Evolutionary conservation across 2,329 filamentous ascomycete genomes (phyloP).

Genomic region (Xylariaceae sp.): DNA sequence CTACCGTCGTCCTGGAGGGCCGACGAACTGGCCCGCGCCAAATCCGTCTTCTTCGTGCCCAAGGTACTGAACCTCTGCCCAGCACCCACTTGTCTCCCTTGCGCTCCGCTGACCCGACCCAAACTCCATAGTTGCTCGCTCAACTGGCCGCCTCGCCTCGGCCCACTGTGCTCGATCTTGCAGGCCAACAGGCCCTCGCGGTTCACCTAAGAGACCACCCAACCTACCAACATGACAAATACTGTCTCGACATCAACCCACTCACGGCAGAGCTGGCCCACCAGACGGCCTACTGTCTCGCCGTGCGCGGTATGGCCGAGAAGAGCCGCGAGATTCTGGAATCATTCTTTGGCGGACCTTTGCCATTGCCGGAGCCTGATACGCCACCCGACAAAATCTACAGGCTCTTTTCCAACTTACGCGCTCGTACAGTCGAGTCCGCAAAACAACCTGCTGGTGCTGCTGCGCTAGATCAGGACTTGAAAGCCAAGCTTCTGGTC

Average conservation of each 20-base stretch:
- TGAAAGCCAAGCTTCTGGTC: slow-evolving; percentile 6
- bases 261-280: slow-evolving; percentile 10
- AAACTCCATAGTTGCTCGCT: slow-evolving; percentile 1
- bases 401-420: slow-evolving; percentile 5
- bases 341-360: slow-evolving; percentile 12
- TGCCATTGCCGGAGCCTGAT: slow-evolving; percentile 10
- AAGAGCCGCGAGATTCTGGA: slow-evolving; percentile 8
- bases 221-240: slow-evolving; percentile 1
- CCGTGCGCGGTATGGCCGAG: slow-evolving; percentile 2
- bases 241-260: slow-evolving; percentile 1
- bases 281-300: slow-evolving; percentile 3
- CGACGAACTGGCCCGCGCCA: slow-evolving; percentile 5
- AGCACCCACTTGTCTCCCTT: not conserved
- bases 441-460: not conserved
- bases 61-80: not conserved
- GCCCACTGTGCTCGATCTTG: slow-evolving; percentile 4
- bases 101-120: not conserved
- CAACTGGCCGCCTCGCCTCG: not conserved
- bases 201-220: slow-evolving; percentile 2
- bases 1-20: slow-evolving; percentile 5
- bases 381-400: slow-evolving; percentile 9
- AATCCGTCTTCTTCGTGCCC: slow-evolving; percentile 1
- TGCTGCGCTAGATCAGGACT: slow-evolving; percentile 4
- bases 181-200: slow-evolving; percentile 8
- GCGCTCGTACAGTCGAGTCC: slow-evolving; percentile 5